These are phyloP conservation scores for Thraustochytrium striatum DNA, from an alignment of 352 stramenopile genomes.

Conservation along the genomic window DNA sequence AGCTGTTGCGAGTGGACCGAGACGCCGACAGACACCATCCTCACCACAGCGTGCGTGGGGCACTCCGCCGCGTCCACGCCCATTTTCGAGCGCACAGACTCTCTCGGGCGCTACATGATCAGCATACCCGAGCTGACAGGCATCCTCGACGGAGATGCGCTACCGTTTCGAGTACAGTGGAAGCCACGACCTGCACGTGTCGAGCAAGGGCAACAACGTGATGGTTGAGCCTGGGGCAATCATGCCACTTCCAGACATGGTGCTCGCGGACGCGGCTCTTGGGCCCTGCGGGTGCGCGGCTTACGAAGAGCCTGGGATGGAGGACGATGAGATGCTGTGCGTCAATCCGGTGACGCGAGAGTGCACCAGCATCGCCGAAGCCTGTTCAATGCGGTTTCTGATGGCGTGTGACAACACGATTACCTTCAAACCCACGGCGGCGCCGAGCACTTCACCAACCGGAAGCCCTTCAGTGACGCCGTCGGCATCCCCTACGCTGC, in stretches of 20 bases:
- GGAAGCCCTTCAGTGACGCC: conserved; percentile 1
- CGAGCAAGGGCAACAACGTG: conserved; percentile 13
- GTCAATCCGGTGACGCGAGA: conserved; percentile 30
- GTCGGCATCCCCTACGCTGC: conserved; percentile 12
- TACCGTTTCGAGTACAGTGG: conserved; percentile 8
- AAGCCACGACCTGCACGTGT: not conserved
- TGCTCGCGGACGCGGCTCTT: not conserved
- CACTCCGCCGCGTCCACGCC: not conserved
- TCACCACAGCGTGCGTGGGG: not conserved
- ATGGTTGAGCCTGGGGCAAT: not conserved
- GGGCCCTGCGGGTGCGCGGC: not conserved
- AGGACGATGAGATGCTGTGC: not conserved
- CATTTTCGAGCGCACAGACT: not conserved
- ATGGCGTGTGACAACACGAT: conserved; percentile 39
- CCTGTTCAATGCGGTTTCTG: not conserved
- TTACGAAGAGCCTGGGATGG: not conserved
- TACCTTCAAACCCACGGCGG: conserved; percentile 12
- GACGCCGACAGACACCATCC: not conserved
- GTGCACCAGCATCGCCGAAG: not conserved
- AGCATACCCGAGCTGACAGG: conserved; percentile 11
- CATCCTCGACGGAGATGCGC: not conserved
- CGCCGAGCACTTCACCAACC: not conserved
- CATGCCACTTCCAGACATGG: not conserved
- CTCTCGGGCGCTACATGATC: not conserved
- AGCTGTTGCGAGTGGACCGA: conserved; percentile 21